phyloP scores from a whole-genome alignment of 176 grass and related monocot species.

The Typha latifolia region DNA sequence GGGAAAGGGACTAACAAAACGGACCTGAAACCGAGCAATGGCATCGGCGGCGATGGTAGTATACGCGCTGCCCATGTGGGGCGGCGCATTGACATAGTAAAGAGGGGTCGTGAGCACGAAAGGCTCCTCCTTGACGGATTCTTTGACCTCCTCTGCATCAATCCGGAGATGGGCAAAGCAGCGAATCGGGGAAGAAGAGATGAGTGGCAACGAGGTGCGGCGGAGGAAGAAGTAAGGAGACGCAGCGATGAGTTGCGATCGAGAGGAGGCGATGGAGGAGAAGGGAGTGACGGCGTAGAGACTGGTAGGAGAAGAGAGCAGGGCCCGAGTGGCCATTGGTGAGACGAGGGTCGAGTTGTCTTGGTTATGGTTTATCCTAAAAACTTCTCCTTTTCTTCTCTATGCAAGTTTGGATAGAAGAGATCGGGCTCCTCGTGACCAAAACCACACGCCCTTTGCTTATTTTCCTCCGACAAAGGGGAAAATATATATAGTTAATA shows the following conservation, averaged over 20 bases:
- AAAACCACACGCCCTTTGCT: too few species aligned
- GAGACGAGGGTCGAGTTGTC: too few species aligned
- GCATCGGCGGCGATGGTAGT: constrained; percentile 95
- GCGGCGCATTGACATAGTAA: constrained; percentile 92
- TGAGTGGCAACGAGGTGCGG: constrained; percentile 14
- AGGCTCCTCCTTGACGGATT: constrained; percentile 6
- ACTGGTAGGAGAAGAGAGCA: constrained; percentile 35
- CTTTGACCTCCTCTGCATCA: neutral
- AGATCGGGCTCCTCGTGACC: too few species aligned
- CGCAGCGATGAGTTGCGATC: neutral
- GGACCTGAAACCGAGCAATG: constrained; percentile 89
- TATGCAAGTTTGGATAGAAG: too few species aligned
- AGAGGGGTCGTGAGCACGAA: constrained; percentile 90
- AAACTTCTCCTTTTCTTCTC: too few species aligned
- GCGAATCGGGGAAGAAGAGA: constrained; percentile 26
- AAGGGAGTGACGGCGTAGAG: constrained; percentile 35
- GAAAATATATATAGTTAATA: too few species aligned
- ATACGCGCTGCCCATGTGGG: constrained; percentile 98
- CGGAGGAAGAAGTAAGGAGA: constrained; percentile 12
- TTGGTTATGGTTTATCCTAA: too few species aligned
- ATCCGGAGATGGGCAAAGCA: neutral
- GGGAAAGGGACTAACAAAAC: neutral
- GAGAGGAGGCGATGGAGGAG: constrained; percentile 22
- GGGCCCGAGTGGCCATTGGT: constrained; percentile 67
- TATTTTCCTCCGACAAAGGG: too few species aligned